Evolutionary conservation across 257 asterid genomes (phyloP).

Genomic region (Plantago ovata): DNA sequence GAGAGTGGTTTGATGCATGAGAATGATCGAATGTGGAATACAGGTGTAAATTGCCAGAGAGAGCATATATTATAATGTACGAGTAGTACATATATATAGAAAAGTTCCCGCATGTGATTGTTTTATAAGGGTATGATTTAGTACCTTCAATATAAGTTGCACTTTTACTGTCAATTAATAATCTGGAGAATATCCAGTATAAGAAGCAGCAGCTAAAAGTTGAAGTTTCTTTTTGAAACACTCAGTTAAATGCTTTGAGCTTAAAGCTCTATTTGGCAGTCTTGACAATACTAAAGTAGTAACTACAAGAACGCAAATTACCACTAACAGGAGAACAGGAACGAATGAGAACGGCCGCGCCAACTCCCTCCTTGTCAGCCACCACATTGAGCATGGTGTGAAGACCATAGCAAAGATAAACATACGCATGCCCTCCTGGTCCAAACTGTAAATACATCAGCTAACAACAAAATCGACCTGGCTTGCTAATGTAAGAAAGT

Average conservation of each 20-base stretch:
- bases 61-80: no score
- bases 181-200: no score
- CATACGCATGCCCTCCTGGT: conserved; percentile 89
- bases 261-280: neutral
- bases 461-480: neutral
- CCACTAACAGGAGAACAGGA: conserved; percentile 88
- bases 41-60: no score
- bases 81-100: no score
- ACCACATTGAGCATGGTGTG: conserved; percentile 92
- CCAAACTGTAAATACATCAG: conserved; percentile 54
- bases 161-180: no score
- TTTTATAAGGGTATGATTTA: no score
- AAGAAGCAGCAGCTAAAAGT: neutral
- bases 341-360: conserved; percentile 88
- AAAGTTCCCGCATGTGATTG: no score
- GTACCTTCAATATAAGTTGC: no score
- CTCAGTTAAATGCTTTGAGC: neutral
- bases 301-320: conserved; percentile 23
- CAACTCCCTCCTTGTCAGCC: conserved; percentile 82
- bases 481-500: neutral
- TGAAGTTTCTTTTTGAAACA: neutral
- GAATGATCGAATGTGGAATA: no score
- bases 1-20: no score
- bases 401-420: conserved; percentile 87
- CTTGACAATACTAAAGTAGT: no score